Evolutionary conservation across 805 yeast genomes (phyloP).

Genomic region (Spencermartinsiella europaea): DNA sequence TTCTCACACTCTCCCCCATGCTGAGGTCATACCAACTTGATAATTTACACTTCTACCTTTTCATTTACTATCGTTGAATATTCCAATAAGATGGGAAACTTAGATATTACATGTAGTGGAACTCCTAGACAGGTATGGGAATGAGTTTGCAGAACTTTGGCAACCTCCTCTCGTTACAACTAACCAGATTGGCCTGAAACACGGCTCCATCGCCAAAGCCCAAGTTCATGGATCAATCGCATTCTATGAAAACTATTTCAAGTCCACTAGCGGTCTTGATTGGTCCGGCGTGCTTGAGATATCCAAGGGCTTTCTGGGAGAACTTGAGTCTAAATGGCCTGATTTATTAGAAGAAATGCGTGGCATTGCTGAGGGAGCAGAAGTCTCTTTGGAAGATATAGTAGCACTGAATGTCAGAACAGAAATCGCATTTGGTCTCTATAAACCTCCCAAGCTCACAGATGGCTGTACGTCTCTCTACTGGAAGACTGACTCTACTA

Average conservation of each 20-base stretch:
- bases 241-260: slow-evolving; percentile 29
- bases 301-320: slow-evolving; percentile 28
- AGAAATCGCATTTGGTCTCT: slow-evolving; percentile 33
- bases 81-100: neutral
- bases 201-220: slow-evolving; percentile 32
- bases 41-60: no score
- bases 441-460: slow-evolving; percentile 12
- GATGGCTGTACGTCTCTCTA: slow-evolving; percentile 40
- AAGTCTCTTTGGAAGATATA: slow-evolving; percentile 31
- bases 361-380: slow-evolving; percentile 38
- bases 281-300: slow-evolving; percentile 32
- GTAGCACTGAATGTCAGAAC: slow-evolving; percentile 37
- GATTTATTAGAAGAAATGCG: slow-evolving; percentile 34
- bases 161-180: no score
- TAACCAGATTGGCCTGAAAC: slow-evolving; percentile 31
- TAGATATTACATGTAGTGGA: neutral
- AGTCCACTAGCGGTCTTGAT: slow-evolving; percentile 20
- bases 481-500: slow-evolving; percentile 23
- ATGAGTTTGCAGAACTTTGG: neutral
- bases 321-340: slow-evolving; percentile 27
- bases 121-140: neutral
- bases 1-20: no score
- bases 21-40: no score
- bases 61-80: no score
- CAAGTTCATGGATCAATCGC: slow-evolving; percentile 29